Evolutionary conservation across 495 filamentous ascomycete species (phyloP).

Genomic region (Evernia prunastri): DNA sequence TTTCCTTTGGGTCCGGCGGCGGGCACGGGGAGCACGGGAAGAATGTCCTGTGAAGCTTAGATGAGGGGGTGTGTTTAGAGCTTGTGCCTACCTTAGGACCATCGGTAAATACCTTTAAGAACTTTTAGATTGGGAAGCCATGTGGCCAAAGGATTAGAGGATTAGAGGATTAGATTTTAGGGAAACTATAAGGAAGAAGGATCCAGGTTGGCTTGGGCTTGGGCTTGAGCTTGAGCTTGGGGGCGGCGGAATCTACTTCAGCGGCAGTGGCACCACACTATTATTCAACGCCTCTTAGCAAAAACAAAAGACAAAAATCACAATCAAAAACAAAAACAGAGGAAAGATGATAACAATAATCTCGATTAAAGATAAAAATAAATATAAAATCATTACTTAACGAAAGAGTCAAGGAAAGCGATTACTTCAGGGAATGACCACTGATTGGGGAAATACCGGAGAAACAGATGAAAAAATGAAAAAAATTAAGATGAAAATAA

Average conservation of each 20-base stretch:
- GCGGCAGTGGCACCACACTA: background rate
- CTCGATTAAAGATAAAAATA: too few species aligned
- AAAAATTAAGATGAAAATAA: too few species aligned
- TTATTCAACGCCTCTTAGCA: background rate
- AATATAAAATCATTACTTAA: too few species aligned
- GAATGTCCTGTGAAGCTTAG: background rate
- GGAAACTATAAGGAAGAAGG: background rate
- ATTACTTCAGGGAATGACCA: background rate
- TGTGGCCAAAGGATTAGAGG: too few species aligned
- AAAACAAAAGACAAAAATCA: too few species aligned
- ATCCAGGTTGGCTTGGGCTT: background rate
- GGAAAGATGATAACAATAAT: too few species aligned
- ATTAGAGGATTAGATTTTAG: too few species aligned
- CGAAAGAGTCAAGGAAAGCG: too few species aligned
- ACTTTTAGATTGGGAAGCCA: background rate
- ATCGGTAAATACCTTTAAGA: background rate
- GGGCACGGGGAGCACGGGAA: constrained; percentile 6
- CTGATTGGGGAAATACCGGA: background rate
- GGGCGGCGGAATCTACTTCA: background rate
- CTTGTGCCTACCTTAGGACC: background rate
- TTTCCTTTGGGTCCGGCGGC: background rate
- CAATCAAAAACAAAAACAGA: too few species aligned
- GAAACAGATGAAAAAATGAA: too few species aligned
- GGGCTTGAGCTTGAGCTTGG: too few species aligned
- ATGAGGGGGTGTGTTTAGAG: background rate